Base-by-base conservation (phyloP, 768 basidiomycete genomes). In the Holtermanniella nyarrowii region DNA sequence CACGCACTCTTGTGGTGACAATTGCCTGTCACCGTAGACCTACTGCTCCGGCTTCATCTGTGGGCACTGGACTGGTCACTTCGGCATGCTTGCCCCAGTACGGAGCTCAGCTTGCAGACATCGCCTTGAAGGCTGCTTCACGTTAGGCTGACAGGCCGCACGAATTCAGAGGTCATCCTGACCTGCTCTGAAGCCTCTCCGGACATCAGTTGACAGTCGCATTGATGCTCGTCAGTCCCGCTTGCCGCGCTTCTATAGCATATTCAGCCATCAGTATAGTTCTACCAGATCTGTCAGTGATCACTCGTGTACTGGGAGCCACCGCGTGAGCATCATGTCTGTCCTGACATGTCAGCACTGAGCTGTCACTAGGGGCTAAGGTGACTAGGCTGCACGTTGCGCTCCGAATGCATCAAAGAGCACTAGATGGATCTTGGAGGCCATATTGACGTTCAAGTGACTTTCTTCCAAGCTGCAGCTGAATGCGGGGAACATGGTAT, bases 321-420 rank as follows among this genome's bases (percentile, higher is more conserved):
- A 49, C 0, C 66, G 69, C 3, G 69, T 70, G 44, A 65, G 65
- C 12, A 70, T 57, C 4, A 66, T 70, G 50, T 70, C 68, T 69
- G 39, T 37, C 31, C 7, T 7, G 10, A 37, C 16, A 22, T 12
- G 39, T 47, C 14, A 40, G 27, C 14, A 56, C 37, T 57, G 43
- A 26, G 10, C 31, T 4, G 21, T 10, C 20, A 5, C n/a, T 11
- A 21, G n/a, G n/a, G n/a, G n/a, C n/a, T n/a, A n/a, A n/a, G n/a
- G n/a, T n/a, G n/a, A n/a, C n/a, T n/a, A n/a, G n/a, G n/a, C n/a
- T 2, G 25, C 27, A 1, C n/a, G 18, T 4, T 10, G 52, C 65
- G 22, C 37, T 65, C 68, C 69, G 26, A 70, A 70, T 3, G 68
- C 63, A 52, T 70, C 69, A 44, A 70, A 70, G 5, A 70, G 53